Evolutionary conservation across 202 grass and related monocot species (phyloP), one percentile per base, ranked within the genome.

Genomic region (Schoenoplectus triqueter): DNA sequence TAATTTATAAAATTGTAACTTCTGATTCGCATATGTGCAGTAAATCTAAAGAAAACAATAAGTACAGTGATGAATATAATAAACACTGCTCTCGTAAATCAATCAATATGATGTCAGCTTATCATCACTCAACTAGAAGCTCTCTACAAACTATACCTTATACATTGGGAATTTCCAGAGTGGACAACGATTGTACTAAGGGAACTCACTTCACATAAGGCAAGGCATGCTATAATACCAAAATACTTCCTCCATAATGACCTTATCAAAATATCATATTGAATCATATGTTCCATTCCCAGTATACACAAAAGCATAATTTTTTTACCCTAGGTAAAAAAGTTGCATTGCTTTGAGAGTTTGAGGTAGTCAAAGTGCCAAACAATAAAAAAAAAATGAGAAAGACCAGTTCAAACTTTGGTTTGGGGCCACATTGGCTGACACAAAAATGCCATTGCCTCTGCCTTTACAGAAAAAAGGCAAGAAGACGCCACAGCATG

Each of bases 301-400:
- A 11, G 65, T 69, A 82, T 82, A 67, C 80, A 66, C 41, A 82
- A 82, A 66, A 68, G 11, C 46, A 66, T 20, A 69, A 59, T 56
- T 56, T 56, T 21, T 57, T 22, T 45, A 57, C 42, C 14, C 21
- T 69, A 54, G 64, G 52, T 52, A 42, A 57, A 83, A 83, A 83
- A 57, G 81, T 71, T 83, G 81, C 64, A 56, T 69, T 70, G 49
- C 81, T 83, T 83, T 83, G 81, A 83, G 65, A 65, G 70, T 83
- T 83, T 83, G 81, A 83, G 65, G 81, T 83, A 44, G 47, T 22
- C 62, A 83, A 56, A 65, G 51, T 40, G 45, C 17, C 8, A 52
- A 52, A 62, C 6, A 62, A 17, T 17, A 79, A 57, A 42, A 13
- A 22, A 79, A 14, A 13, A 79, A 60, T 52, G 50, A 83, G 49